These are phyloP conservation scores for Sclerotinia sclerotiorum DNA, from an alignment of 2,329 filamentous ascomycete species.

Conservation along the genomic window DNA sequence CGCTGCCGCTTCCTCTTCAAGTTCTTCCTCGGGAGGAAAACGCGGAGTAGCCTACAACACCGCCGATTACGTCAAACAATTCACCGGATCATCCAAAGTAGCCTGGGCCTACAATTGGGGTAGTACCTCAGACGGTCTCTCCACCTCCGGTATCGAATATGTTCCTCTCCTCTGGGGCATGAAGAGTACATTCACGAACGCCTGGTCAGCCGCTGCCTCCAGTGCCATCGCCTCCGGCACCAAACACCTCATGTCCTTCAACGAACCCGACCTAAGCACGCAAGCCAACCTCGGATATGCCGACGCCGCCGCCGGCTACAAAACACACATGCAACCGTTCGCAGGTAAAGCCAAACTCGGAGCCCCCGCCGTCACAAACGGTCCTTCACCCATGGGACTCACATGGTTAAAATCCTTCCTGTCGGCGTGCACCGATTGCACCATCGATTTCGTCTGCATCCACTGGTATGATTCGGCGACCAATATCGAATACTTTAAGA, in stretches of 20 bases:
- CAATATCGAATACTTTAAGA: constrained; percentile 45
- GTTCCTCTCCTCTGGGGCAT: constrained; percentile 68
- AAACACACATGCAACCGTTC: constrained; percentile 48
- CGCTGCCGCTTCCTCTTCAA: constrained; percentile 6
- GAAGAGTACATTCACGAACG: constrained; percentile 42
- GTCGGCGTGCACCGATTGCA: constrained; percentile 44
- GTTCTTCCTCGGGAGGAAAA: constrained; percentile 42
- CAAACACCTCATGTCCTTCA: constrained; percentile 64
- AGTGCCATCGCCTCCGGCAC: constrained; percentile 54
- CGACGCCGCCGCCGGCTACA: constrained; percentile 44
- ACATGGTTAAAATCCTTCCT: constrained; percentile 48
- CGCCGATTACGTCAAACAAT: constrained; percentile 51
- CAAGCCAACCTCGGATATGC: constrained; percentile 53
- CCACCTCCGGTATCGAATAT: constrained; percentile 52
- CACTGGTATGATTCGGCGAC: constrained; percentile 48
- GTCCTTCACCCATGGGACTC: constrained; percentile 44
- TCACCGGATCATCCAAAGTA: constrained; percentile 48
- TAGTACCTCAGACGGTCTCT: constrained; percentile 43
- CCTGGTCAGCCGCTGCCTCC: constrained; percentile 54
- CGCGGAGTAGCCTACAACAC: constrained; percentile 70
- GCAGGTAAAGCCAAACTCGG: constrained; percentile 47
- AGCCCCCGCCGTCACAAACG: constrained; percentile 51
- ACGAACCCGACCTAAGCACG: constrained; percentile 64
- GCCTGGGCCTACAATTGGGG: constrained; percentile 72
- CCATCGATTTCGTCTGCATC: constrained; percentile 47